Evolutionary conservation across 805 yeast species (phyloP).

Genomic region (Tetrapisispora arboricola): DNA sequence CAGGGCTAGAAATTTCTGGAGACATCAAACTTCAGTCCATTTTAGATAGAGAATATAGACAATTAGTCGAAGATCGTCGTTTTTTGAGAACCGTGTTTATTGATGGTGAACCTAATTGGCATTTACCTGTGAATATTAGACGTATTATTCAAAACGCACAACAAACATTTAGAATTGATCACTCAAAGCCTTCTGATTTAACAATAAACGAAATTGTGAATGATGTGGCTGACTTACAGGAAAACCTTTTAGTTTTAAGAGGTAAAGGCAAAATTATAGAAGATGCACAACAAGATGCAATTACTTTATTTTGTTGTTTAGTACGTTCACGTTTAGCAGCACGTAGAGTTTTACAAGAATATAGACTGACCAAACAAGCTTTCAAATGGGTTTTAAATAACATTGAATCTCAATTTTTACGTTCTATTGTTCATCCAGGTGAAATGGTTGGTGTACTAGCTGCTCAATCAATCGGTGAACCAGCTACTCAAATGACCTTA

Average conservation of each 20-base stretch:
- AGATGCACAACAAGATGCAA: constrained; percentile 91
- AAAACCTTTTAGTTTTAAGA: constrained; percentile 64
- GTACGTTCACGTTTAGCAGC: constrained; percentile 86
- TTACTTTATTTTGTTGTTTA: constrained; percentile 79
- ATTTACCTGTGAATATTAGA: constrained; percentile 91
- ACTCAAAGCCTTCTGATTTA: constrained; percentile 81
- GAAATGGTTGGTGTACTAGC: constrained; percentile 98
- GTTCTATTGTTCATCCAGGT: constrained; percentile 89
- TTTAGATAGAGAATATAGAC: constrained; percentile 77
- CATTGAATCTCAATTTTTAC: constrained; percentile 85
- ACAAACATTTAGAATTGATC: constrained; percentile 90
- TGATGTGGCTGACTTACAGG: constrained; percentile 60
- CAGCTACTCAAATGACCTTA: constrained; percentile 96
- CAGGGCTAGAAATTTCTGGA: constrained; percentile 85
- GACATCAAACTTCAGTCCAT: constrained; percentile 72
- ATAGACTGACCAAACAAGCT: constrained; percentile 69
- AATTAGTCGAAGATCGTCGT: constrained; percentile 64
- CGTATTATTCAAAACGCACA: constrained; percentile 96
- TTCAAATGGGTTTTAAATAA: constrained; percentile 96
- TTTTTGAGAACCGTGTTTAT: constrained; percentile 77
- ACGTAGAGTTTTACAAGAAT: constrained; percentile 87
- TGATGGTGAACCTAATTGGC: constrained; percentile 95
- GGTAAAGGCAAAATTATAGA: constrained; percentile 62
- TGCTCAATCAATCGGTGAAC: constrained; percentile 96
- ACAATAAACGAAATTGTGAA: constrained; percentile 69